Evolutionary conservation across 2,329 filamentous ascomycete genomes (phyloP).

Genomic region (Colletotrichum horii): DNA sequence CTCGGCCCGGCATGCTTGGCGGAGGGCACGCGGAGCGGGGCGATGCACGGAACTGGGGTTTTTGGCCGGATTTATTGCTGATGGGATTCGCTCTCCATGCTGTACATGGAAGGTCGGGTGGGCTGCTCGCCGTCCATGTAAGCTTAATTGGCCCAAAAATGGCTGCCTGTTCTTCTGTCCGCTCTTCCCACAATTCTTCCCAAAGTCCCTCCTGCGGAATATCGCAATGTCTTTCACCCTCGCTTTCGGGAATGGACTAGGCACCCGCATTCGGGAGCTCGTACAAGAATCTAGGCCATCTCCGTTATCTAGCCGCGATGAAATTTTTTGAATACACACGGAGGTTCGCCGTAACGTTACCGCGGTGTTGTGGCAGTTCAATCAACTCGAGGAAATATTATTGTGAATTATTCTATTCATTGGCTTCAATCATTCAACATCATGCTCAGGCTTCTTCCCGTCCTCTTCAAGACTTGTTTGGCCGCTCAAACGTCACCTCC

Average conservation of each 20-base stretch:
- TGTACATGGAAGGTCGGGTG: not conserved
- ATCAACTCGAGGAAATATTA: not conserved
- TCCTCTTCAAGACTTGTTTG: not conserved
- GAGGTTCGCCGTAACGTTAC: not conserved
- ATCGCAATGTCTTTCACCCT: not conserved
- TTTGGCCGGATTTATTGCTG: not conserved
- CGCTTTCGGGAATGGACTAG: not conserved
- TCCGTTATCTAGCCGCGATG: not conserved
- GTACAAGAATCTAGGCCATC: not conserved
- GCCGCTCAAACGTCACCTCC: slow-evolving; percentile 3
- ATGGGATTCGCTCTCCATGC: not conserved
- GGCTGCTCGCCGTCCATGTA: not conserved
- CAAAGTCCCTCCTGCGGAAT: not conserved
- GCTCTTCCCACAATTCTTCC: not conserved
- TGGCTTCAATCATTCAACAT: not conserved
- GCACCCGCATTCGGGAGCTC: not conserved
- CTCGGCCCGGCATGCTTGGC: not conserved
- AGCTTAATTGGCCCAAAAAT: not conserved
- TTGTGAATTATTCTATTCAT: not conserved
- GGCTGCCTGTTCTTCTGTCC: not conserved
- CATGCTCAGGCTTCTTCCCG: not conserved
- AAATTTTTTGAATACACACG: not conserved
- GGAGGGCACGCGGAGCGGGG: not conserved
- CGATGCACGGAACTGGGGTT: not conserved
- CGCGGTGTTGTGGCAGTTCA: not conserved